A percentile compares a stretch with the other conserved stretches of the same genome.
These are phyloP conservation scores for Pilobolus umbonatus DNA, from an alignment of 192 early-diverging fungal species.

Conservation along the genomic window DNA sequence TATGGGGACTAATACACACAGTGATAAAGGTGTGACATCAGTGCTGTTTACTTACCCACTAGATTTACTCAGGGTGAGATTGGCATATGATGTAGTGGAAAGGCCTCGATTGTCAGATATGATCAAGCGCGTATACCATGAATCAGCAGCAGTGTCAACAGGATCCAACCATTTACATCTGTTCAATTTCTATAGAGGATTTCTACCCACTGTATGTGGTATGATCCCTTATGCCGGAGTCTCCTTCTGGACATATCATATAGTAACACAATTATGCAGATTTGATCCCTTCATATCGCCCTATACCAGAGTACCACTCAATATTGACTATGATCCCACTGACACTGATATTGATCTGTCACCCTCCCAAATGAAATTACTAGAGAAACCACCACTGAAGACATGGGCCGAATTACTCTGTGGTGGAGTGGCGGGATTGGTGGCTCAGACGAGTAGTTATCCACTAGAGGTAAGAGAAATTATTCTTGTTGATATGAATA, in stretches of 20 bases:
- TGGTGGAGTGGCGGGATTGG: conserved; percentile 81
- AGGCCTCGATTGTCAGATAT: conserved; percentile 14
- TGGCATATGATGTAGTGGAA: conserved; percentile 79
- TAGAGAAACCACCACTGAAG: conserved; percentile 47
- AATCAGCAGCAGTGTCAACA: conserved; percentile 52
- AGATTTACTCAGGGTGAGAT: conserved; percentile 90
- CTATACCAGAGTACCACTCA: conserved; percentile 27
- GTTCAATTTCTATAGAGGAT: conserved; percentile 92
- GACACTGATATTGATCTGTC: conserved; percentile 13
- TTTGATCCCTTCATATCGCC: conserved; percentile 33
- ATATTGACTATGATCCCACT: conserved; percentile 23
- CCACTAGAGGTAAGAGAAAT: conserved; percentile 68
- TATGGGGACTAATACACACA: background rate
- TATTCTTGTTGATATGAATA: no score
- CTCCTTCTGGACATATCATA: conserved; percentile 86
- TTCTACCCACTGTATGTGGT: conserved; percentile 77
- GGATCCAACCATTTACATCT: conserved; percentile 21
- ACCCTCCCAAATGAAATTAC: conserved; percentile 2
- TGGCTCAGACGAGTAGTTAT: conserved; percentile 86
- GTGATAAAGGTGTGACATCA: conserved; percentile 70
- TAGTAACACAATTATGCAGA: conserved; percentile 59
- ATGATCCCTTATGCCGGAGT: conserved; percentile 98
- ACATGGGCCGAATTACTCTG: conserved; percentile 74
- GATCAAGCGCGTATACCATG: conserved; percentile 66
- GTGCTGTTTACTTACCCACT: conserved; percentile 90